Base-by-base conservation (phyloP, 495 filamentous ascomycete genomes). In the Immersiella caudata region DNA sequence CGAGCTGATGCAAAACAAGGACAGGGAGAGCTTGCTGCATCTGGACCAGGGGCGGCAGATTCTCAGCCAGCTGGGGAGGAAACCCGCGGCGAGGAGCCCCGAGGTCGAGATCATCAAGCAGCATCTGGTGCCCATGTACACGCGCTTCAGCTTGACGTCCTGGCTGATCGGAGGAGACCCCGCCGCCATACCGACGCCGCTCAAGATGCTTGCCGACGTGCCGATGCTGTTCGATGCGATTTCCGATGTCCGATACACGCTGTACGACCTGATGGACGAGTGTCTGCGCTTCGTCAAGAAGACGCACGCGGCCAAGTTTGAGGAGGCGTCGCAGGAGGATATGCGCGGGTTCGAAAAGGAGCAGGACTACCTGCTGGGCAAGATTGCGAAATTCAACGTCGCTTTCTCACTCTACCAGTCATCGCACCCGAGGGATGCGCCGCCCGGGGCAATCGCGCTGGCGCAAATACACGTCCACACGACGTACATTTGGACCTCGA, bases 1-100 rank as follows among this genome's bases (percentile, higher is more conserved):
- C 46, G 86, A 88, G 69, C 77, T 82, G 29, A 74, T 88, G 58
- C 79, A 83, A 55, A 83, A 80, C 20, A 82, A 85, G 73, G 74
- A 78, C 61, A 74, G 70, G 27, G 79, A 79, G 21, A 83, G 83
- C 0, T 75, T 79, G 49, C 67, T 78, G 25, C 80, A 82, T 36
- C 74, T 79, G 33, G 73, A 79, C 18, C 80, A 81, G 64, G 79
- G 79, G 21, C 74, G 73, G 11, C 71, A 76, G 66, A 79, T 81
- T 14, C 67, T 73, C 51, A 79, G 72, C 49, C 69, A 77, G 52
- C 66, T 79, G 50, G 77, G 79, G n/a, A 70, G 63, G 20, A 76
- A 74, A 55, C 6, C 57, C 16, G 26, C 67, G 20, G 54, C 61
- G 14, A 54, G 54, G 16, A 71, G 67, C 27, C 70, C 72, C 49